Evolutionary conservation across 352 stramenopile genomes (phyloP), one percentile per base, ranked within the genome.

Genomic region (Thalassiosira exigua): DNA sequence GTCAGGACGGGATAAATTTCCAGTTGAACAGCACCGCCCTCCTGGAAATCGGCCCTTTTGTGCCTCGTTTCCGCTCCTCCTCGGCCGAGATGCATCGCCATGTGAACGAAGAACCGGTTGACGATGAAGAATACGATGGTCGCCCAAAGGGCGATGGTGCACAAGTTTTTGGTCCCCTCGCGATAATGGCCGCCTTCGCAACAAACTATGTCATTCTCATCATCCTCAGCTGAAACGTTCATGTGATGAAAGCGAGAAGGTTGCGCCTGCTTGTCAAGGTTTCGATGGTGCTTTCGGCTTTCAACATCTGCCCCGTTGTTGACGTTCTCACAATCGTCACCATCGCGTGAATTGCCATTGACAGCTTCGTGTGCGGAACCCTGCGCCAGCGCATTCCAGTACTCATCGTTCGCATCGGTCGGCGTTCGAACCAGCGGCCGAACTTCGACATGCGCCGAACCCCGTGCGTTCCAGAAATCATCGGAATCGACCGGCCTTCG

Each of bases 131-230:
- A 76, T n/a, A 75, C 52, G 27, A 76, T 58, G 0, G 70, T 11
- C 17, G 64, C 56, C 73, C 73, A 81, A 26, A 81, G 50, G 29
- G 51, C 51, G 21, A 81, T 65, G 5, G 73, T 81, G 32, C 73
- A 81, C 48, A 76, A 39, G 48, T 81, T 81, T 27, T 81, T 81
- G 4, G 56, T 64, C 14, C 73, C 73, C 29, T 76, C 73, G 39
- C 59, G 60, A 17, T 50, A 75, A 44, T 48, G 57, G 17, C 56
- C 48, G 36, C 60, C 72, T 12, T 81, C 72, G 11, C 69, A 76
- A 30, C 64, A 65, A 24, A 65, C 64, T 11, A 73, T 73, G 33
- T 73, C 64, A n/a, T 50, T 51, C 33, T 73, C 64, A n/a, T 62
- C 48, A 14, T 65, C 51, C 14, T 73, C 64, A 24, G 27, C 19